These are phyloP conservation scores for Cladosporium sp. DNA, from an alignment of 2,329 filamentous ascomycete genomes.

Conservation along the genomic window DNA sequence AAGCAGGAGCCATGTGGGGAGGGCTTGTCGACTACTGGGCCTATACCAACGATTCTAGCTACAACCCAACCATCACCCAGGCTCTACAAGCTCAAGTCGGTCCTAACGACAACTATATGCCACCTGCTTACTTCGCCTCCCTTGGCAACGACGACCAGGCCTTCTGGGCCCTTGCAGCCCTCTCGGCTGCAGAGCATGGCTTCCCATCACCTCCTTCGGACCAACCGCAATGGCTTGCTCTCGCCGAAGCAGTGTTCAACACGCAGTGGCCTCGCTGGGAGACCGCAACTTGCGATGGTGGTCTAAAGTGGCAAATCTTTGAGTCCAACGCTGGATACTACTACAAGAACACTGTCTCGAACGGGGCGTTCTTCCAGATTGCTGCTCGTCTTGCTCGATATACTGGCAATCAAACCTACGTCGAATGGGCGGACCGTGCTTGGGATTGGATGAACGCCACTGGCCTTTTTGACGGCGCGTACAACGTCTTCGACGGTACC, in stretches of 20 bases:
- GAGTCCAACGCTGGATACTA: constrained; percentile 68
- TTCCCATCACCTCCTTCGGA: constrained; percentile 64
- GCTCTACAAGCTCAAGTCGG: constrained; percentile 46
- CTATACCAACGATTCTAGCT: constrained; percentile 47
- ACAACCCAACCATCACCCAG: constrained; percentile 44
- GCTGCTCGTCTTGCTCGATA: constrained; percentile 71
- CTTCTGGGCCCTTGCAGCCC: constrained; percentile 82
- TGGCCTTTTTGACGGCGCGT: constrained; percentile 52
- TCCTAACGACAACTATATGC: constrained; percentile 45
- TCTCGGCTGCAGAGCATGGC: constrained; percentile 74
- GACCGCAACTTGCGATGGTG: constrained; percentile 64
- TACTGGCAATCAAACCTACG: constrained; percentile 77
- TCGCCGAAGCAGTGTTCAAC: constrained; percentile 79
- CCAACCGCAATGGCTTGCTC: constrained; percentile 67
- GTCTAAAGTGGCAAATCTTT: constrained; percentile 84
- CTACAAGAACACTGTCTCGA: constrained; percentile 61
- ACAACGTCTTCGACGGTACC: constrained; percentile 57
- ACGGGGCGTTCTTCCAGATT: constrained; percentile 59
- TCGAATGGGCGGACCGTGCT: constrained; percentile 69
- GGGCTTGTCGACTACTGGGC: constrained; percentile 46
- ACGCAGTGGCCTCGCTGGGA: constrained; percentile 74
- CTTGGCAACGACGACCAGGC: constrained; percentile 61
- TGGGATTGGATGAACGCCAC: constrained; percentile 58
- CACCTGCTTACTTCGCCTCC: constrained; percentile 37
- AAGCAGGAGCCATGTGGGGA: constrained; percentile 43